Base-by-base conservation (phyloP, 2,329 filamentous ascomycete genomes). In the Alternaria burnsii region DNA sequence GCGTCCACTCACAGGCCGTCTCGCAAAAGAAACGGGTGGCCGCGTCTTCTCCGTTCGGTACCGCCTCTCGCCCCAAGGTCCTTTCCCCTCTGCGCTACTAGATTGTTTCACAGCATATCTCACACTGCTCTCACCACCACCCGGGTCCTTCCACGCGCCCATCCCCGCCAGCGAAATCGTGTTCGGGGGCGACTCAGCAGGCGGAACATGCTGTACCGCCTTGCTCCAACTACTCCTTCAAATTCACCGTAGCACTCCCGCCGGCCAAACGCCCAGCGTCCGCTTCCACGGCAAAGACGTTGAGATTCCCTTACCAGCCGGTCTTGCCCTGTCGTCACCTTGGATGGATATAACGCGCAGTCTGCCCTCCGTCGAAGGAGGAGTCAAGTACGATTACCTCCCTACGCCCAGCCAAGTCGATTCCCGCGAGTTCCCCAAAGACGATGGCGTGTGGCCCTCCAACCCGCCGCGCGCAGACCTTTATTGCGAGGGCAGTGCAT, bases 41-140 rank as follows among this genome's bases (percentile, higher is more conserved):
- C 84, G 90, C 7, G 88, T 88, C 40, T 91, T 91, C 78, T 89
- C 86, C 30, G 88, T 94, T 5, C 85, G 90, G 4, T 94, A 94
- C 77, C 84, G 92, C 6, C 84, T 95, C 3, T 87, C 90, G 12
- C 92, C 92, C 0, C 89, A 93, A 73, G 80, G 89, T 61, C 86
- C 91, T 0, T 95, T 95, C 73, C 92, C 92, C 0, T 83, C 89
- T 0, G 90, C 91, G 2, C 78, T 95, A 7, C 80, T 94, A 43
- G 92, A 95, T 72, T 90, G 86, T 1, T 78, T 94, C 10, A 82
- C 89, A 32, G 88, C 90, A 0, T 95, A 94, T 71, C 82, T 95
- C 36, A 86, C 86, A 0, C 82, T 94, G 7, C 82, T 95, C 1
- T 89, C 92, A 69, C 92, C 92, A 12, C 89, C 90, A 0, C 82